Base-by-base conservation (phyloP, 148 eudicot species). In the Silene uniflora region DNA sequence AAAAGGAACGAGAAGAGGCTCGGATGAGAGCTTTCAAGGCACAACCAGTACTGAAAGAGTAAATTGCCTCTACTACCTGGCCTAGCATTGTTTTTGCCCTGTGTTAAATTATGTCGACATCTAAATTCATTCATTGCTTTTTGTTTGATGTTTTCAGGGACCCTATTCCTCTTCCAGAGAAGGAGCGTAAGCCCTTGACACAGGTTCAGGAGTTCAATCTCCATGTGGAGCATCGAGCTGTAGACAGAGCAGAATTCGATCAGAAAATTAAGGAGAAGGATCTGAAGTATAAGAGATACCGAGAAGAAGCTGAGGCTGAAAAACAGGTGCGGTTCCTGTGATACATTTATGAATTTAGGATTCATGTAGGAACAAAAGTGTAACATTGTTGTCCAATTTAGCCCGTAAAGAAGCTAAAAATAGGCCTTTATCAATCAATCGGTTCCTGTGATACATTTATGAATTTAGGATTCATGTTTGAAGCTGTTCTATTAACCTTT, bases 251-350 rank as follows among this genome's bases (percentile, higher is more conserved):
- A 14, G 98, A 92, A 73, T 95, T 95, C 67, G 96, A 89, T 74
- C 92, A 92, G 67, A 86, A 91, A 90, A 80, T 95, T 6, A 90
- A 92, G 91, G 97, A 88, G 81, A 95, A 90, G 81, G 93, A 90
- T 79, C 73, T 84, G 86, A 81, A 84, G 83, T 92, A 92, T 73
- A 92, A 92, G 82, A 87, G 97, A 88, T 92, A 95, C 77, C 79
- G 92, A 77, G 99, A 95, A 25, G 99, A 95, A 79, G 88, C 93
- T 22, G 99, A 95, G 39, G 83, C 97, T 61, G 96, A 84, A 81
- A 88, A 77, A 80, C 85, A 89, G 98, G 98, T 94, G 84, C 21
- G 16, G 25, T 32, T 32, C 29, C 2, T 27, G 29, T n/a, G n/a
- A n/a, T n/a, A n/a, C n/a, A n/a, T n/a, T n/a, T n/a, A n/a, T n/a